Conservation (phyloP, 2,329 filamentous ascomycete species). For the Trichoderma aggressivum region DNA sequence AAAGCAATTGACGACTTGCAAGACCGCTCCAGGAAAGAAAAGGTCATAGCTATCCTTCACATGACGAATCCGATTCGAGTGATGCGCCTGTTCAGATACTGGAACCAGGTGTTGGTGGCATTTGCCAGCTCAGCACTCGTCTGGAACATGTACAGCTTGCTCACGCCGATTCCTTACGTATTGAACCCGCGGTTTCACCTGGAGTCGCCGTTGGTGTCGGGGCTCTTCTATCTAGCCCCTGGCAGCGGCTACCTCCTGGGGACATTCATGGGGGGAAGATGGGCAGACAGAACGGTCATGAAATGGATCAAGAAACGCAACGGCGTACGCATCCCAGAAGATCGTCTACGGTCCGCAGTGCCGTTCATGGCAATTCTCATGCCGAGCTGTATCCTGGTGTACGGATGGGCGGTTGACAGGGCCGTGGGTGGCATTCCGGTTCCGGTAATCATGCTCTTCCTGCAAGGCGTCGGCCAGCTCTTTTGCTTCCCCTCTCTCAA, state of each 20-base stretch:
- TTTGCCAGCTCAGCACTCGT: conserved; percentile 61
- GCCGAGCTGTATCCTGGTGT: conserved; percentile 63
- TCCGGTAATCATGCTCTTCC: conserved; percentile 69
- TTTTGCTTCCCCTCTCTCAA: conserved; percentile 75
- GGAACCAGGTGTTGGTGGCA: conserved; percentile 60
- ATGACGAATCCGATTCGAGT: conserved; percentile 67
- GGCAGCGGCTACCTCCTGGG: conserved; percentile 67
- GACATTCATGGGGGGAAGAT: conserved; percentile 68
- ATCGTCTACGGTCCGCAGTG: conserved; percentile 59
- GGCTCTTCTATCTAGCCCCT: conserved; percentile 71
- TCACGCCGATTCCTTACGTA: conserved; percentile 67
- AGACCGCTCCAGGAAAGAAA: conserved; percentile 48
- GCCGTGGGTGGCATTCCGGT: conserved; percentile 52
- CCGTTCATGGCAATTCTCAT: conserved; percentile 56
- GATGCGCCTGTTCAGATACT: conserved; percentile 61
- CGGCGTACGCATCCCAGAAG: conserved; percentile 62
- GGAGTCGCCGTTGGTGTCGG: conserved; percentile 61
- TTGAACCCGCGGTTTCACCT: conserved; percentile 72
- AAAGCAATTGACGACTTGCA: conserved; percentile 60
- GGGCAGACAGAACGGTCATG: conserved; percentile 64
- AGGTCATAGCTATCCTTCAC: conserved; percentile 52
- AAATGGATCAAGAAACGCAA: conserved; percentile 58
- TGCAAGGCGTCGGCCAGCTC: conserved; percentile 70
- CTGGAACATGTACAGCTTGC: conserved; percentile 66
- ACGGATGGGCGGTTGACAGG: conserved; percentile 50